Evolutionary conservation across 805 yeast genomes (phyloP).

Genomic region (Suhomyces sp.): DNA sequence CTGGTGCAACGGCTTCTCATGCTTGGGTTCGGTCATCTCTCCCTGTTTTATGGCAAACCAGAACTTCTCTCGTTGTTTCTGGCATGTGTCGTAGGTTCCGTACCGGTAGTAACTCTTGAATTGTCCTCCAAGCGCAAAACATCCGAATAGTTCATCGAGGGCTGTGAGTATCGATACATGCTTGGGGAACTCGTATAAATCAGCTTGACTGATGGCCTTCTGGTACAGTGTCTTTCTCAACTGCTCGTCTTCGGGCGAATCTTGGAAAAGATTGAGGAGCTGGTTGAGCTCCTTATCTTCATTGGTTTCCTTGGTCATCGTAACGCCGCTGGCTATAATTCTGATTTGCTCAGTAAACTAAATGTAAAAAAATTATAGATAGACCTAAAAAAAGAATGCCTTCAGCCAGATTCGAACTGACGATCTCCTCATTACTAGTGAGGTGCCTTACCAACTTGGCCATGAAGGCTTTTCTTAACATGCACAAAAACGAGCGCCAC

Average conservation of each 20-base stretch:
- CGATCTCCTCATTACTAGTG: conserved; percentile 43
- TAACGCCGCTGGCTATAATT: not conserved
- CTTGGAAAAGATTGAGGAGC: conserved; percentile 31
- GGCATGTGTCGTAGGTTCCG: conserved; percentile 75
- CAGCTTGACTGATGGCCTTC: conserved; percentile 16
- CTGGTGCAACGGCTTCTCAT: conserved; percentile 33
- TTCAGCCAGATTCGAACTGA: conserved; percentile 37
- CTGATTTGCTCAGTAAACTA: not conserved
- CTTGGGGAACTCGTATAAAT: conserved; percentile 25
- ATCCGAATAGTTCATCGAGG: conserved; percentile 79
- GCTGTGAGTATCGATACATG: conserved; percentile 57
- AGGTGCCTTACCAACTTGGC: conserved; percentile 43
- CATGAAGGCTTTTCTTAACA: conserved; percentile 27
- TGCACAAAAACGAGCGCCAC: no score
- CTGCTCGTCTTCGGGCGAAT: conserved; percentile 26
- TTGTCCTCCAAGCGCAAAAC: conserved; percentile 92
- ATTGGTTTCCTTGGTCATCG: conserved; percentile 1
- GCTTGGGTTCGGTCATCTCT: conserved; percentile 17
- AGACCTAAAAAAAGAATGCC: conserved; percentile 19
- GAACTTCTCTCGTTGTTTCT: conserved; percentile 65
- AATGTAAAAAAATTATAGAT: not conserved
- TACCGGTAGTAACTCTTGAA: conserved; percentile 77
- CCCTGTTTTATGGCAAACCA: conserved; percentile 74
- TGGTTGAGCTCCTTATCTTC: conserved; percentile 28
- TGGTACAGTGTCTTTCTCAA: conserved; percentile 23